These are phyloP conservation scores for Microsporum ferrugineum DNA, from an alignment of 2,329 filamentous ascomycete species.

Conservation along the genomic window DNA sequence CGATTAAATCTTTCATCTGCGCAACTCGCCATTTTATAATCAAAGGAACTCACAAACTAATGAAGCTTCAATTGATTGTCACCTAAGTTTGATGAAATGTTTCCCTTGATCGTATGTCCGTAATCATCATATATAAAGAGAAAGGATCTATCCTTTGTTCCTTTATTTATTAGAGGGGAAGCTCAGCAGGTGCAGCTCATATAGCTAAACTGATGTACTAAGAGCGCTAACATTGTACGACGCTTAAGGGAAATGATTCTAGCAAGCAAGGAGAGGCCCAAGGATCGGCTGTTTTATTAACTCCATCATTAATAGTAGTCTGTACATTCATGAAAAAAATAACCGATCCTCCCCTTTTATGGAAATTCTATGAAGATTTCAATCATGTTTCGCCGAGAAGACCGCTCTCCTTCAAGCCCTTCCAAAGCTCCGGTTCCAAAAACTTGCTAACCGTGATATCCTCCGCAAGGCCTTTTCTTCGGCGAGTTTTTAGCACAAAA, in stretches of 20 bases:
- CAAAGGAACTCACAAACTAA: too few relatives aligned
- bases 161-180: too few relatives aligned
- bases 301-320: background rate
- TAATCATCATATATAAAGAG: too few relatives aligned
- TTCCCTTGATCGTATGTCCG: too few relatives aligned
- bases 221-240: too few relatives aligned
- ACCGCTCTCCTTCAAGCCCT: conserved; percentile 76
- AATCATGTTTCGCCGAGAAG: conserved; percentile 53
- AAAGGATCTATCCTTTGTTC: too few relatives aligned
- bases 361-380: background rate
- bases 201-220: too few relatives aligned
- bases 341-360: background rate
- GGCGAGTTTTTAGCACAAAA: conserved; percentile 90
- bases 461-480: conserved; percentile 87
- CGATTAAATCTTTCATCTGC: too few relatives aligned
- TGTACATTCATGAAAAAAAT: background rate
- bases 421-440: conserved; percentile 86
- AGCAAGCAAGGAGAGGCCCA: background rate
- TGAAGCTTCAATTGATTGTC: too few relatives aligned
- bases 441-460: conserved; percentile 95
- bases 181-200: too few relatives aligned
- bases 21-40: too few relatives aligned
- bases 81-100: too few relatives aligned
- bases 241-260: background rate
- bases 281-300: background rate